Percentiles rank a stretch among this genome's conserved stretches.
phyloP scores from a whole-genome alignment of 1,139 yeast species.

The Hyphopichia khmerensis region DNA sequence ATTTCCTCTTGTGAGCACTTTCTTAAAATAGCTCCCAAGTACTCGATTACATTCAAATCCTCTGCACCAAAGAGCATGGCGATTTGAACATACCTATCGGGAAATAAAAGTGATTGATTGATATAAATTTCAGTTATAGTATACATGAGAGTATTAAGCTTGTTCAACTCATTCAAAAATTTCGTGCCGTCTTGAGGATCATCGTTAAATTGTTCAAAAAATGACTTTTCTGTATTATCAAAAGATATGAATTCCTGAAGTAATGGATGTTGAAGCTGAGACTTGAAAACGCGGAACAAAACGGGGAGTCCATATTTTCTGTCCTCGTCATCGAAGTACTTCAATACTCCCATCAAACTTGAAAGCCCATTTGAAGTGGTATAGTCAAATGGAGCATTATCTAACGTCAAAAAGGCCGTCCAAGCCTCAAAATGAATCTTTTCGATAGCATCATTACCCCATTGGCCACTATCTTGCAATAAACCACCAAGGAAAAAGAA shows the following conservation, averaged over 20 bases:
- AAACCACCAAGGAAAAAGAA: constrained; percentile 47
- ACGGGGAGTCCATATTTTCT: constrained; percentile 48
- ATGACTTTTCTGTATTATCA: constrained; percentile 16
- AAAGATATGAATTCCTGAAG: constrained; percentile 19
- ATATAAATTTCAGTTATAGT: constrained; percentile 54
- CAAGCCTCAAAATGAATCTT: constrained; percentile 44
- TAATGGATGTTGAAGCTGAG: constrained; percentile 11
- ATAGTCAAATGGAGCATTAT: constrained; percentile 62
- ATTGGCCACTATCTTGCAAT: constrained; percentile 46
- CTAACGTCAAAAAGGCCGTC: constrained; percentile 40
- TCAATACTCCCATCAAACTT: constrained; percentile 53
- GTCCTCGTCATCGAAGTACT: constrained; percentile 55
- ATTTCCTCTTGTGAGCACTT: constrained; percentile 60
- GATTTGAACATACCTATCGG: constrained; percentile 48
- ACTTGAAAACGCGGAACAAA: constrained; percentile 14
- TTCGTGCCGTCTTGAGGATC: constrained; percentile 27
- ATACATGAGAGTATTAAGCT: constrained; percentile 39
- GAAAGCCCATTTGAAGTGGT: constrained; percentile 54
- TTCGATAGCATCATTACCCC: constrained; percentile 46
- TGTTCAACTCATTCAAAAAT: constrained; percentile 33
- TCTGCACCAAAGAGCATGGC: constrained; percentile 42
- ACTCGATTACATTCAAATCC: constrained; percentile 21
- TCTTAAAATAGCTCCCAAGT: constrained; percentile 45
- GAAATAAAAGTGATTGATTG: constrained; percentile 48
- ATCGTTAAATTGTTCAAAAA: constrained; percentile 27